These are phyloP conservation scores for Metschnikowia santaceciliae DNA, from an alignment of 805 yeast genomes.

Conservation along the genomic window DNA sequence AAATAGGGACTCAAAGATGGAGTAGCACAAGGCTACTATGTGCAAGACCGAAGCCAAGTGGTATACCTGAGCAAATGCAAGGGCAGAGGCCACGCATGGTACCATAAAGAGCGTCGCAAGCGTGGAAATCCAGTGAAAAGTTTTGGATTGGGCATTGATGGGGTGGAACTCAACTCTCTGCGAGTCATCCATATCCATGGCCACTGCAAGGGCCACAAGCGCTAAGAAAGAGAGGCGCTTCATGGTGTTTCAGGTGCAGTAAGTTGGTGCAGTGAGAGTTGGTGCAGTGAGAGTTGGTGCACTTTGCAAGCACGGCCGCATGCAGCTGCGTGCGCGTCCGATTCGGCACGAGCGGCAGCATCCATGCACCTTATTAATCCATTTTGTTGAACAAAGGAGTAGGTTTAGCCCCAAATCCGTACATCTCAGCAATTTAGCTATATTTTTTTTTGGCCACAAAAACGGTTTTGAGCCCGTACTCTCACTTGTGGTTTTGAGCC, in stretches of 20 bases:
- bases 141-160: slow-evolving; percentile 46
- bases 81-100: slow-evolving; percentile 54
- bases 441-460: too few species aligned
- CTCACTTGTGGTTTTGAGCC: too few species aligned
- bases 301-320: neutral
- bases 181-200: slow-evolving; percentile 27
- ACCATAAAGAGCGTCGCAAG: slow-evolving; percentile 44
- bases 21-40: slow-evolving; percentile 31
- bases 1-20: slow-evolving; percentile 52
- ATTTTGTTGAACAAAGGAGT: neutral
- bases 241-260: neutral
- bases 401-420: too few species aligned
- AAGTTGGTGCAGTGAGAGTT: neutral
- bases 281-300: neutral
- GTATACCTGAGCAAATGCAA: slow-evolving; percentile 51
- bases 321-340: neutral
- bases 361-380: too few species aligned
- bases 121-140: slow-evolving; percentile 64
- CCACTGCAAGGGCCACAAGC: slow-evolving; percentile 4
- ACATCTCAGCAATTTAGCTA: too few species aligned
- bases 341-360: too few species aligned
- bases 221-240: neutral
- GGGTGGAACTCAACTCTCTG: slow-evolving; percentile 39
- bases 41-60: slow-evolving; percentile 22
- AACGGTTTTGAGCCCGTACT: too few species aligned